Conservation (phyloP, 352 stramenopile genomes). For the Pythium chondricola region DNA sequence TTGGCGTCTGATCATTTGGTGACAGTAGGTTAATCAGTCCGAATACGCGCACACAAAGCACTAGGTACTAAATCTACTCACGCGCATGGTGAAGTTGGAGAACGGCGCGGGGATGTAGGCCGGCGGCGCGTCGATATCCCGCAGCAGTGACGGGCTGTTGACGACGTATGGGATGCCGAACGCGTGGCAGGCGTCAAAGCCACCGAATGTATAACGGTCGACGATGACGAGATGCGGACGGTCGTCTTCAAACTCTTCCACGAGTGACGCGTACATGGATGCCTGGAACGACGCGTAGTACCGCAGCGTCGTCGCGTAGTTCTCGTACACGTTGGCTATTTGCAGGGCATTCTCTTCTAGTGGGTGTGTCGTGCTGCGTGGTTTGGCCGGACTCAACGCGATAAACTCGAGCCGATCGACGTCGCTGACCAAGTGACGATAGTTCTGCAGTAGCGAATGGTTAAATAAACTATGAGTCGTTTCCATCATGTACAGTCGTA, state of each 20-base stretch:
- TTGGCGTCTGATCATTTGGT: conserved; percentile 38
- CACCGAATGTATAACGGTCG: conserved; percentile 80
- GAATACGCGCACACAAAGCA: conserved; percentile 7
- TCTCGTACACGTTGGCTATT: conserved; percentile 46
- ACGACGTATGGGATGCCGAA: conserved; percentile 73
- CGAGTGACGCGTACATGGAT: conserved; percentile 57
- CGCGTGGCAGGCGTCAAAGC: conserved; percentile 56
- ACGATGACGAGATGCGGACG: conserved; percentile 62
- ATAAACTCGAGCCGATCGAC: conserved; percentile 76
- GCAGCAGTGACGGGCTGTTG: conserved; percentile 71
- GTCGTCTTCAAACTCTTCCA: conserved; percentile 60
- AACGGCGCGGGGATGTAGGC: conserved; percentile 77
- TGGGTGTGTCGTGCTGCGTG: conserved; percentile 20
- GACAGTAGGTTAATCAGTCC: background rate
- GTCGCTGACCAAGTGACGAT: conserved; percentile 70
- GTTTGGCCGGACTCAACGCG: conserved; percentile 54
- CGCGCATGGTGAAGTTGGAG: conserved; percentile 76
- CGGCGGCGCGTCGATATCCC: conserved; percentile 82
- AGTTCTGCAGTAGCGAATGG: conserved; percentile 33
- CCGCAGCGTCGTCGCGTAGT: conserved; percentile 53
- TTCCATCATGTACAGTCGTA: background rate
- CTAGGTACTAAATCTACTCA: conserved; percentile 17
- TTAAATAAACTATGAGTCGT: background rate
- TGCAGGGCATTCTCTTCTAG: conserved; percentile 22
- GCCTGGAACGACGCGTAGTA: conserved; percentile 78